A percentile compares a stretch with the other conserved stretches of the same genome.
phyloP scores from a whole-genome alignment of 192 early-diverging fungal genomes.

The Coemansia sp. region DNA sequence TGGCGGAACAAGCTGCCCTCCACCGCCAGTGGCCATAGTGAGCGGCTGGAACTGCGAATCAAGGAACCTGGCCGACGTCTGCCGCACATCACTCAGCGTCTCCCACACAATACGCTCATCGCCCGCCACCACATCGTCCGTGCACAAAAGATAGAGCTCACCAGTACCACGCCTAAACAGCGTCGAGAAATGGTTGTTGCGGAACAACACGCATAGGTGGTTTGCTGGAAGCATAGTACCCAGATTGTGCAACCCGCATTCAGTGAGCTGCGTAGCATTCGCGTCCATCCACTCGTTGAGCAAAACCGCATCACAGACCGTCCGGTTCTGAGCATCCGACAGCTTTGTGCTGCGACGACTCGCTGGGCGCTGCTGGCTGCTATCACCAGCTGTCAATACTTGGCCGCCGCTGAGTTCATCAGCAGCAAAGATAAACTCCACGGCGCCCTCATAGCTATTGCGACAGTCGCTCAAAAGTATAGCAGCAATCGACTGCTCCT shows the following conservation, averaged over 20 bases:
- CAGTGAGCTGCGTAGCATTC: slow-evolving; percentile 85
- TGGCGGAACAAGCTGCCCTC: too few relatives aligned
- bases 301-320: slow-evolving; percentile 43
- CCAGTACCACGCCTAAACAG: slow-evolving; percentile 63
- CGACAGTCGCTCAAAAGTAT: slow-evolving; percentile 57
- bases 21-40: too few relatives aligned
- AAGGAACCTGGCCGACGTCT: slow-evolving; percentile 63
- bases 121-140: slow-evolving; percentile 68
- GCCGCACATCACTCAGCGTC: slow-evolving; percentile 66
- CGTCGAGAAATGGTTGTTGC: slow-evolving; percentile 94
- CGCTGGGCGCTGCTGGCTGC: too few relatives aligned
- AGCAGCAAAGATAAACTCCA: slow-evolving; percentile 74
- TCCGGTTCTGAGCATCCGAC: slow-evolving; percentile 8
- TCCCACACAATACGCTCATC: slow-evolving; percentile 76
- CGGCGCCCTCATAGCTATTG: slow-evolving; percentile 78
- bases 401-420: slow-evolving; percentile 52
- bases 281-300: slow-evolving; percentile 72
- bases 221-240: slow-evolving; percentile 61
- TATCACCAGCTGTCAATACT: too few relatives aligned
- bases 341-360: background rate
- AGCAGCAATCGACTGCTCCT: slow-evolving; percentile 58
- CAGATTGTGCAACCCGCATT: slow-evolving; percentile 73
- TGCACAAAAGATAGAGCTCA: slow-evolving; percentile 65
- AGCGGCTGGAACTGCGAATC: slow-evolving; percentile 59
- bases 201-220: slow-evolving; percentile 79